Conservation (phyloP, 2,329 filamentous ascomycete species). For the Fusarium liriodendri region DNA sequence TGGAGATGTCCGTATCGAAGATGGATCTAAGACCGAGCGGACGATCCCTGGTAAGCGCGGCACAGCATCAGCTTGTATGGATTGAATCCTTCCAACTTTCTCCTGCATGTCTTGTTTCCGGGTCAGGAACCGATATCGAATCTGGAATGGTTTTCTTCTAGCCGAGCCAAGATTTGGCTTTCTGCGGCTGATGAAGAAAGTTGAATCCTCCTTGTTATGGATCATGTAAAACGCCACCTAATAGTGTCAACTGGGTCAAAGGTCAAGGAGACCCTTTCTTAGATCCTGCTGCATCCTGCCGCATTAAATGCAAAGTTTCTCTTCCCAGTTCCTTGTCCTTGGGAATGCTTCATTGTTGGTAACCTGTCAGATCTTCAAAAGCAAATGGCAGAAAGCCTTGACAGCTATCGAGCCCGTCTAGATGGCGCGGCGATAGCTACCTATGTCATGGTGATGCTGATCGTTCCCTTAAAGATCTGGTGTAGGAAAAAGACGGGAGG, state of each 20-base stretch:
- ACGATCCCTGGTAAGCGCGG: not conserved
- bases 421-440: not conserved
- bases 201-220: not conserved
- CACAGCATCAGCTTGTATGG: not conserved
- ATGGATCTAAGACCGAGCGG: not conserved
- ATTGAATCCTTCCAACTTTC: not conserved
- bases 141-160: not conserved
- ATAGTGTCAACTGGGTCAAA: not conserved
- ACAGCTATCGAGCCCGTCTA: not conserved
- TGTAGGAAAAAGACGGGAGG: constrained; percentile 1
- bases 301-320: not conserved
- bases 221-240: not conserved
- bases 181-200: not conserved
- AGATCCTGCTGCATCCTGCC: not conserved
- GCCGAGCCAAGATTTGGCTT: not conserved
- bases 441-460: constrained; percentile 1
- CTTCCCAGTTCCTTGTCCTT: not conserved
- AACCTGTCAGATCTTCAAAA: not conserved
- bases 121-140: not conserved
- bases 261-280: not conserved
- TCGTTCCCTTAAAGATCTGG: constrained; percentile 2
- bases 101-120: not conserved
- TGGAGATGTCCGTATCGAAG: not conserved
- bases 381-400: not conserved
- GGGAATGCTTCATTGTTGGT: not conserved